These are phyloP conservation scores for Dendrobium huoshanense DNA, from an alignment of 106 monocot genomes.

Conservation along the genomic window DNA sequence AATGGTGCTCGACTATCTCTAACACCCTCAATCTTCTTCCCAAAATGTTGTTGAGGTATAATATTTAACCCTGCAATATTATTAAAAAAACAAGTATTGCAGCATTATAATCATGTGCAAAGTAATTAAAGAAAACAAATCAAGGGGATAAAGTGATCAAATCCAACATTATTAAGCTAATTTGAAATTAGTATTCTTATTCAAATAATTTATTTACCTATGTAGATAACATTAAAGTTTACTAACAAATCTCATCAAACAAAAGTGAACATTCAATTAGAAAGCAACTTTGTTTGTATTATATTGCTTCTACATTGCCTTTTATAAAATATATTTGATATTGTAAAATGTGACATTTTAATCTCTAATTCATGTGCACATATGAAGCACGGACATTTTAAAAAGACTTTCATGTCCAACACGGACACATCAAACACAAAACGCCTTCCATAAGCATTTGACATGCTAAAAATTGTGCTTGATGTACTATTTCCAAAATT, in stretches of 20 bases:
- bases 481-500: not conserved
- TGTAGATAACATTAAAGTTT: not conserved
- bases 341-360: not conserved
- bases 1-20: not conserved
- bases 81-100: not conserved
- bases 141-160: not conserved
- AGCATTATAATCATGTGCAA: not conserved
- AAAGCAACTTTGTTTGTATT: not conserved
- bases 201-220: not conserved
- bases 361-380: not conserved
- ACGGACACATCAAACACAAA: too few species aligned
- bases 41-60: constrained; percentile 1
- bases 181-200: not conserved
- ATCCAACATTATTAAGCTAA: not conserved
- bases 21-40: not conserved
- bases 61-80: constrained; percentile 12
- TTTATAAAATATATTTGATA: not conserved
- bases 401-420: too few species aligned
- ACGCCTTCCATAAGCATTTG: not conserved
- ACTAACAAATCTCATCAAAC: constrained; percentile 4
- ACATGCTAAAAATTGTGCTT: not conserved
- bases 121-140: not conserved
- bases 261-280: not conserved
- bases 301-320: not conserved
- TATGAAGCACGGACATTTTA: not conserved